A percentile compares a stretch with the other conserved stretches of the same genome.
These are phyloP conservation scores for Zopfia rhizophila DNA, from an alignment of 2,329 filamentous ascomycete genomes.

Conservation along the genomic window DNA sequence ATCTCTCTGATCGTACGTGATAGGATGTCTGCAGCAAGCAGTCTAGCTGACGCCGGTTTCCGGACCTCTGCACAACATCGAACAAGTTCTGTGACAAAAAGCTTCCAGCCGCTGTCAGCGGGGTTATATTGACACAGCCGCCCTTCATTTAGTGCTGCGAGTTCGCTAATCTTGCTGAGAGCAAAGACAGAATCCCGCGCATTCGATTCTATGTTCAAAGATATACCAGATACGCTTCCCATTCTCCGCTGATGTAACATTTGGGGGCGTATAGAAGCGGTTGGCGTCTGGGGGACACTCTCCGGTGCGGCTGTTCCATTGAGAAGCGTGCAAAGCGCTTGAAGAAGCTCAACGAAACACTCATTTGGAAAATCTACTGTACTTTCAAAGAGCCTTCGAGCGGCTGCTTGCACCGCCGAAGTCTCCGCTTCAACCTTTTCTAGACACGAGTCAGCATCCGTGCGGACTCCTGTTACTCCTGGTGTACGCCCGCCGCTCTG, in stretches of 20 bases:
- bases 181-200: conserved; percentile 59
- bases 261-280: conserved; percentile 35
- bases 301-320: conserved; percentile 41
- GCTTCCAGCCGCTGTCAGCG: conserved; percentile 78
- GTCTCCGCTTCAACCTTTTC: conserved; percentile 76
- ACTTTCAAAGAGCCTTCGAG: conserved; percentile 87
- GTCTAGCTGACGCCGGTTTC: conserved; percentile 56
- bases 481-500: conserved; percentile 29
- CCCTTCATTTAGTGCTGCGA: conserved; percentile 57
- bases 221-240: conserved; percentile 56
- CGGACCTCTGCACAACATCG: conserved; percentile 55
- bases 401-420: conserved; percentile 87
- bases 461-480: conserved; percentile 23
- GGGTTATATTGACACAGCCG: conserved; percentile 76
- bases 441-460: conserved; percentile 34
- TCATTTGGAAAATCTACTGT: conserved; percentile 89
- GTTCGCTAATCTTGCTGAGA: conserved; percentile 59
- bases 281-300: conserved; percentile 37
- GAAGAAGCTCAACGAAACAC: conserved; percentile 80
- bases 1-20: conserved; percentile 59
- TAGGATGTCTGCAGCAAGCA: conserved; percentile 62
- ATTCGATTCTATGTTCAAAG: conserved; percentile 51
- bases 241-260: conserved; percentile 51
- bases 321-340: conserved; percentile 78
- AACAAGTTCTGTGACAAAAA: conserved; percentile 68